phyloP scores from a whole-genome alignment of 2,329 filamentous ascomycete species.

The Albifimbria verrucaria region DNA sequence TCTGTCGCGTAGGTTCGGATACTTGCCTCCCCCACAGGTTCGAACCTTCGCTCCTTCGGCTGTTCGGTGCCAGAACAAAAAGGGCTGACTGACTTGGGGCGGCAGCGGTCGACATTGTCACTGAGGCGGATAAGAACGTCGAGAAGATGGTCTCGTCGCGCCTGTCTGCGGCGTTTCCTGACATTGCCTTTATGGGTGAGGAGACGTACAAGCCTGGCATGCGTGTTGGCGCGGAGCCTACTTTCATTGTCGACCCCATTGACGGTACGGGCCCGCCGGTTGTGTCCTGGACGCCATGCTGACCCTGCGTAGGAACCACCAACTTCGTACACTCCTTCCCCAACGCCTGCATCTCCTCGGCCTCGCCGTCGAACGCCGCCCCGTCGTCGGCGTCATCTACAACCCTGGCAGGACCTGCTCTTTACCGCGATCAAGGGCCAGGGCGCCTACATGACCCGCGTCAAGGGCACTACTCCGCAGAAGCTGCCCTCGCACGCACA shows the following conservation, averaged over 20 bases:
- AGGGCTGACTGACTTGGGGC: too few relatives aligned
- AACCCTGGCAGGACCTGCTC: slow-evolving; percentile 68
- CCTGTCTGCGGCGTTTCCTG: slow-evolving; percentile 51
- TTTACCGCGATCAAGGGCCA: slow-evolving; percentile 66
- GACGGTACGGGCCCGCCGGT: slow-evolving; percentile 48
- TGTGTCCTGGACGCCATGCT: not conserved
- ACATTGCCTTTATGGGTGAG: slow-evolving; percentile 66
- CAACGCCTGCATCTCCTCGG: slow-evolving; percentile 75
- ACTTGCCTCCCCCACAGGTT: not conserved
- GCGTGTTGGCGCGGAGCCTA: slow-evolving; percentile 61
- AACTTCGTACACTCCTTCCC: slow-evolving; percentile 80
- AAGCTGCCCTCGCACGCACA: slow-evolving; percentile 38
- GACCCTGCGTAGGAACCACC: slow-evolving; percentile 47
- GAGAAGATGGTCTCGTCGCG: slow-evolving; percentile 57
- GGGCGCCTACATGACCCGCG: slow-evolving; percentile 59
- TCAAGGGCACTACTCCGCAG: slow-evolving; percentile 33
- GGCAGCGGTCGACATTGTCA: slow-evolving; percentile 65
- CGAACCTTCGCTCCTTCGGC: not conserved
- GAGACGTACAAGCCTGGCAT: slow-evolving; percentile 71
- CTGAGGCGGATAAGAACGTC: slow-evolving; percentile 64
- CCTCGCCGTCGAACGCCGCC: slow-evolving; percentile 58
- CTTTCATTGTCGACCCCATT: slow-evolving; percentile 79
- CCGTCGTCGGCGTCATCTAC: slow-evolving; percentile 72
- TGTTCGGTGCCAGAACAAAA: not conserved
- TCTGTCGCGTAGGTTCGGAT: not conserved